These are phyloP conservation scores for Candida easanensis DNA, from an alignment of 805 yeast genomes.

Conservation along the genomic window DNA sequence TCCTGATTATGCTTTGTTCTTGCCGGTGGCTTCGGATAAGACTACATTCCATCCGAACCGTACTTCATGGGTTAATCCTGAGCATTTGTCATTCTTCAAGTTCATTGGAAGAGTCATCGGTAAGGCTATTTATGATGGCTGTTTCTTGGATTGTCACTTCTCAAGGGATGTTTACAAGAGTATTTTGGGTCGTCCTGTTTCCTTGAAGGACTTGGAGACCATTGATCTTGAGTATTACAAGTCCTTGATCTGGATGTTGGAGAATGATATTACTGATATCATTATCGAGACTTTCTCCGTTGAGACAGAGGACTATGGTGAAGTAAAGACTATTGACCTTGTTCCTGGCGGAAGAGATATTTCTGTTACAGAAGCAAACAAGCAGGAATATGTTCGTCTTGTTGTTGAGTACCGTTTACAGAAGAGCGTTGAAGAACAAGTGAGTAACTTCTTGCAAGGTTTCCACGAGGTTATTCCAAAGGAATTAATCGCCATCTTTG, in stretches of 20 bases:
- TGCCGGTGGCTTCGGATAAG: slow-evolving; percentile 87
- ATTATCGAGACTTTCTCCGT: slow-evolving; percentile 93
- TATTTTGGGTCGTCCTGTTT: slow-evolving; percentile 73
- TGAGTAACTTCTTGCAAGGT: slow-evolving; percentile 81
- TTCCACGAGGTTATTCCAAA: slow-evolving; percentile 88
- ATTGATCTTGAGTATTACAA: slow-evolving; percentile 90
- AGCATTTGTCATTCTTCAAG: slow-evolving; percentile 87
- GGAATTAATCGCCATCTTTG: slow-evolving; percentile 81
- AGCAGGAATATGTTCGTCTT: slow-evolving; percentile 79
- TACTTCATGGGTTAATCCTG: slow-evolving; percentile 89
- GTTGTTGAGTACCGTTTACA: slow-evolving; percentile 87
- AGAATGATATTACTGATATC: slow-evolving; percentile 93
- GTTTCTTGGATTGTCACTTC: slow-evolving; percentile 89
- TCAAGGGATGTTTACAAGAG: slow-evolving; percentile 92
- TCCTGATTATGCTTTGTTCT: slow-evolving; percentile 88
- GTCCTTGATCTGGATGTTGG: slow-evolving; percentile 92
- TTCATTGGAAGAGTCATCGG: slow-evolving; percentile 94
- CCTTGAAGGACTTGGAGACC: slow-evolving; percentile 91
- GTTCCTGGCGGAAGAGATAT: slow-evolving; percentile 79
- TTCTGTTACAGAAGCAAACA: slow-evolving; percentile 86
- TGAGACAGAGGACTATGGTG: slow-evolving; percentile 92
- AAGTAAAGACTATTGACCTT: slow-evolving; percentile 77
- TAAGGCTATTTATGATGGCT: slow-evolving; percentile 85
- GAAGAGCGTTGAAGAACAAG: slow-evolving; percentile 80
- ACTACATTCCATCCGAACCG: slow-evolving; percentile 96